Evolutionary conservation across 1,284 basidiomycete genomes (phyloP), one percentile per base, ranked within the genome.

Genomic region (Gomphus bonarii): DNA sequence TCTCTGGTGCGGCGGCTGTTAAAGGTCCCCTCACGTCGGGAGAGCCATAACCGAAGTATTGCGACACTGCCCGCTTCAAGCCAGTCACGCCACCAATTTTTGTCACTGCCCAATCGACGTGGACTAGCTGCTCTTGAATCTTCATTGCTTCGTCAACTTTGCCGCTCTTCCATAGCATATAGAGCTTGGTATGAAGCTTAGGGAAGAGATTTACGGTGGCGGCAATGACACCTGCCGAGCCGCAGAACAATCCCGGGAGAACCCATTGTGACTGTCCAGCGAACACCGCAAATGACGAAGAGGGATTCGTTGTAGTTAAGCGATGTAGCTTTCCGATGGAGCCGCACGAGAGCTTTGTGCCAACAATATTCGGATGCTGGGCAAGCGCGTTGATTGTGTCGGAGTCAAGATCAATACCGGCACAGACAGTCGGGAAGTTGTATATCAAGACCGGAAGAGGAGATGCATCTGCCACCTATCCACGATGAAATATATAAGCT

Each of bases 361-460:
- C 92, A 61, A 93, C 88, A 64, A 92, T 91, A 72, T 94, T 93
- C 11, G 88, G 88, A 67, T 95, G 91, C 54, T 78, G 69, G 3
- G 87, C 82, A 35, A 95, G 77, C 22, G 77, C 74, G 56, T 77
- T 76, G 63, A 97, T 80, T 54, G 81, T 78, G 68, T 95, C 91
- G 0, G 88, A 91, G 68, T 90, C 85, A 57, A 95, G 81, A 68
- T 97, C 90, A 62, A 91, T 80, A 10, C 92, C 91, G 0, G 89
- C 83, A 0, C 90, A 88, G 11, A 86, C 84, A 28, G 72, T 70
- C 48, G 93, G 89, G 73, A 92, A 95, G 72, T 95, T 95, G 77
- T 95, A 95, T 53, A 95, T 78, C 84, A 95, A 85, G 46, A 86
- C 82, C 0, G 91, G 92, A 50, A 95, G 78, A 0, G 89, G 88